Evolutionary conservation across 2,329 filamentous ascomycete species (phyloP).

Genomic region (Aureobasidium sp.): DNA sequence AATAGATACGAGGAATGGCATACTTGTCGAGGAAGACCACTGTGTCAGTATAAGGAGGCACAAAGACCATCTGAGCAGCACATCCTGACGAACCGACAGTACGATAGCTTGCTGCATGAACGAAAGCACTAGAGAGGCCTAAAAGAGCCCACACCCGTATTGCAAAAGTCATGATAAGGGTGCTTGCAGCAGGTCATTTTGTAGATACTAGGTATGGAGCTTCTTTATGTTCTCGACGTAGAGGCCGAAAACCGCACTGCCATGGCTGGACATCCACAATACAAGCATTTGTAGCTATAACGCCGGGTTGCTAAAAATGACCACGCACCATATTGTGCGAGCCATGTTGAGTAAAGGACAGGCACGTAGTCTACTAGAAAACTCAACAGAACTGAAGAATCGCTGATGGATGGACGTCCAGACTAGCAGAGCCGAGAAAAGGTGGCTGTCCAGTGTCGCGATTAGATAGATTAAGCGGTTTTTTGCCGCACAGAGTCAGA

Average conservation of each 20-base stretch:
- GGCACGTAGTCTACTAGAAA: neutral
- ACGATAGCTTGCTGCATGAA: constrained; percentile 13
- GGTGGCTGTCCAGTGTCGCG: neutral
- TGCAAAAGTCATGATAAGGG: neutral
- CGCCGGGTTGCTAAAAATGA: neutral
- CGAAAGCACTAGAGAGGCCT: neutral
- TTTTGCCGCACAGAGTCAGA: too few relatives aligned
- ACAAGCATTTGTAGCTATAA: neutral
- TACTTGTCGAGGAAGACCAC: constrained; percentile 18
- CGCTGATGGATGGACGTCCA: neutral
- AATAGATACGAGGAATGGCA: neutral
- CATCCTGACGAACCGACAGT: constrained; percentile 17
- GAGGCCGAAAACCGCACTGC: neutral
- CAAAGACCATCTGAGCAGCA: constrained; percentile 16
- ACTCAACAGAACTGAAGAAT: neutral
- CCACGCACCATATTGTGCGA: neutral
- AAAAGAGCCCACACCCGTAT: neutral
- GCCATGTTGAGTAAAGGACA: neutral
- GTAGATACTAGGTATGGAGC: neutral
- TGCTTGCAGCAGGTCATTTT: neutral
- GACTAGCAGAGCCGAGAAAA: neutral
- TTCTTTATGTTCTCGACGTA: neutral
- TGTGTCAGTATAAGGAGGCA: constrained; percentile 16
- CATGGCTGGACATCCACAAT: neutral
- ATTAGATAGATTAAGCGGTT: neutral